Percentiles rank a stretch among this genome's conserved stretches.
Conservation (phyloP, 139 green algal genomes). For the Nannochloris sp. region DNA sequence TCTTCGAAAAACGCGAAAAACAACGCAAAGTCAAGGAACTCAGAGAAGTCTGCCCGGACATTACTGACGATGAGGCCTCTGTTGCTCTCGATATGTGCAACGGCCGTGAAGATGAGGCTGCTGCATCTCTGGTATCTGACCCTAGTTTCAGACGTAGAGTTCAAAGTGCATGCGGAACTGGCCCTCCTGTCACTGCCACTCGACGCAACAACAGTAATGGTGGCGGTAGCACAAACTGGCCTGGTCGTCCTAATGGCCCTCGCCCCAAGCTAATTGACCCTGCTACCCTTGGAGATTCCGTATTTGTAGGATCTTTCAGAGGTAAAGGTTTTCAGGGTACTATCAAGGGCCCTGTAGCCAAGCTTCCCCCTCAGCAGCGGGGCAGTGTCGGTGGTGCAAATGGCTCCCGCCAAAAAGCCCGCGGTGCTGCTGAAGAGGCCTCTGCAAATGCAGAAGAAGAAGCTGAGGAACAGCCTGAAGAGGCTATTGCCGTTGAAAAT, state of each 20-base stretch:
- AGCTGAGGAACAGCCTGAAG: background rate
- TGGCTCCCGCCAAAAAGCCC: background rate
- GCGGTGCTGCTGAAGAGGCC: too few relatives aligned
- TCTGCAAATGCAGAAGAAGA: slow-evolving; percentile 15
- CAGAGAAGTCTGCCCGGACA: slow-evolving; percentile 47
- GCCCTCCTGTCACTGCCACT: background rate
- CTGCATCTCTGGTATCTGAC: slow-evolving; percentile 42
- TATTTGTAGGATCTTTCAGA: slow-evolving; percentile 41
- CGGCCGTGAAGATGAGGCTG: slow-evolving; percentile 62
- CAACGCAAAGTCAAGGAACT: slow-evolving; percentile 62
- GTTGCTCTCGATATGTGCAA: slow-evolving; percentile 54
- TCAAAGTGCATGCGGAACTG: background rate
- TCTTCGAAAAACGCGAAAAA: slow-evolving; percentile 61
- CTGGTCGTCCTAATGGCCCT: slow-evolving; percentile 12
- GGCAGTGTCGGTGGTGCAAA: background rate
- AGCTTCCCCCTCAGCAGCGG: slow-evolving; percentile 1
- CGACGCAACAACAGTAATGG: background rate
- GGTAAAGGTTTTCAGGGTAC: slow-evolving; percentile 30
- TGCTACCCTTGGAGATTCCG: slow-evolving; percentile 10
- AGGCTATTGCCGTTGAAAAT: background rate
- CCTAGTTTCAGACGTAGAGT: slow-evolving; percentile 36
- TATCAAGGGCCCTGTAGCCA: slow-evolving; percentile 21
- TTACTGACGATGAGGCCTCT: slow-evolving; percentile 45
- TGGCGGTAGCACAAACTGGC: background rate
- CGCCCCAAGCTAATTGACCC: slow-evolving; percentile 39